Evolutionary conservation across 495 filamentous ascomycete genomes (phyloP).

Genomic region (Penicillium mononematosum): DNA sequence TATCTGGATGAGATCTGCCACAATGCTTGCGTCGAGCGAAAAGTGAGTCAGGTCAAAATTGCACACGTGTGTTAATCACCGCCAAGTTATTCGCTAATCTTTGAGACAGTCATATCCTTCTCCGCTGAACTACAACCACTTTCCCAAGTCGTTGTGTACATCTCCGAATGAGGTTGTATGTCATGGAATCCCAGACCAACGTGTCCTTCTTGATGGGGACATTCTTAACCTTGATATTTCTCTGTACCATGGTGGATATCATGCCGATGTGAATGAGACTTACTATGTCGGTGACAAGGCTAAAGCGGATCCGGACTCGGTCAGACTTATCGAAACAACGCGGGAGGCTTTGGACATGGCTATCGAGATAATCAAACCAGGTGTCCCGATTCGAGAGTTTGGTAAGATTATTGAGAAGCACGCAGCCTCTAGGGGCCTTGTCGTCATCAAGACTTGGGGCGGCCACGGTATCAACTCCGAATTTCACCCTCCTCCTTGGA

Average conservation of each 20-base stretch:
- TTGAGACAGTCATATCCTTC: conserved; percentile 72
- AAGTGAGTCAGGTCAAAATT: conserved; percentile 50
- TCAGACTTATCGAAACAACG: conserved; percentile 64
- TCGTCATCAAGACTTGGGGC: conserved; percentile 65
- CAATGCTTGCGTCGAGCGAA: conserved; percentile 73
- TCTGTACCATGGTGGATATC: conserved; percentile 68
- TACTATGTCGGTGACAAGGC: conserved; percentile 71
- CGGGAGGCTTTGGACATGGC: conserved; percentile 64
- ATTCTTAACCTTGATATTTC: conserved; percentile 73
- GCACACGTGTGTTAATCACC: background rate
- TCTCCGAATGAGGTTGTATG: conserved; percentile 80
- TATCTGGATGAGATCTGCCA: conserved; percentile 81
- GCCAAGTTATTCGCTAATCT: conserved; percentile 7
- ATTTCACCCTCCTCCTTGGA: conserved; percentile 68
- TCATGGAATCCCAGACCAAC: conserved; percentile 69
- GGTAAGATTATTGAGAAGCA: conserved; percentile 69
- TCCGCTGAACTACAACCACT: conserved; percentile 78
- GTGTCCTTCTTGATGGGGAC: conserved; percentile 65
- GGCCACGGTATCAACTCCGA: conserved; percentile 69
- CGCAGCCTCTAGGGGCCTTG: conserved; percentile 60
- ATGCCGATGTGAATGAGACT: conserved; percentile 72
- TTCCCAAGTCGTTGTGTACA: conserved; percentile 83
- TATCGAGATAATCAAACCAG: conserved; percentile 67
- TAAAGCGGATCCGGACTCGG: conserved; percentile 61
- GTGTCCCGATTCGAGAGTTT: conserved; percentile 65